Base-by-base conservation (phyloP, 768 basidiomycete genomes). In the Tubosaeta brunneosetosa region DNA sequence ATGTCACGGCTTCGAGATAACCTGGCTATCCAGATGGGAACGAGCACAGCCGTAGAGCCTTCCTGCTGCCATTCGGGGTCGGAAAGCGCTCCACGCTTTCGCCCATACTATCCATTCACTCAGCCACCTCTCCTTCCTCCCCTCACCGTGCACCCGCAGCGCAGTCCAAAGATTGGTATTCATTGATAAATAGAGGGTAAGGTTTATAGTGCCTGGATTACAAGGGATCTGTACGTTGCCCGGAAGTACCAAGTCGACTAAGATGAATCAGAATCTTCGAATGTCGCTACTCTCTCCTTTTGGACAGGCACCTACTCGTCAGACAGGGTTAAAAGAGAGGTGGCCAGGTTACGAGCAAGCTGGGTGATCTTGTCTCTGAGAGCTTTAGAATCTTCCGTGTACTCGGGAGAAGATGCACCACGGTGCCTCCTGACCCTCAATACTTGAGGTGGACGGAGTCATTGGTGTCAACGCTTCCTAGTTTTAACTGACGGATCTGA, bases 341-440 rank as follows among this genome's bases (percentile, higher is more conserved):
- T 40, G 17, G 38, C 27, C 27, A 29, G 8, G 7, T 26, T 5
- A 45, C 32, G 22, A 27, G 33, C 37, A 34, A 26, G 22, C 42
- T 11, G 50, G 43, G 37, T n/a, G 41, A 53, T 57, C 52, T 26
- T 42, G 36, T 36, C 11, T 43, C 49, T 33, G 16, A 44, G 34
- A n/a, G 41, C 25, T 2, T 27, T 34, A 22, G 49, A 33, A 43
- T 50, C 41, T 17, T 43, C 31, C 26, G 27, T 17, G n/a, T 50
- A 44, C 9, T 50, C 49, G 17, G 41, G 11, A 3, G 31, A 50
- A n/a, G n/a, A 34, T 12, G 8, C 4, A 6, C 32, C n/a, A 4
- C 41, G 22, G 26, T 50, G 32, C 25, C 16, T 42, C 48, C 48
- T 29, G 19, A 49, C 48, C 22, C 49, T 22, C 49, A 50, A 19